Evolutionary conservation across 148 eudicot species (phyloP).

Genomic region (Chenopodium suecicum): DNA sequence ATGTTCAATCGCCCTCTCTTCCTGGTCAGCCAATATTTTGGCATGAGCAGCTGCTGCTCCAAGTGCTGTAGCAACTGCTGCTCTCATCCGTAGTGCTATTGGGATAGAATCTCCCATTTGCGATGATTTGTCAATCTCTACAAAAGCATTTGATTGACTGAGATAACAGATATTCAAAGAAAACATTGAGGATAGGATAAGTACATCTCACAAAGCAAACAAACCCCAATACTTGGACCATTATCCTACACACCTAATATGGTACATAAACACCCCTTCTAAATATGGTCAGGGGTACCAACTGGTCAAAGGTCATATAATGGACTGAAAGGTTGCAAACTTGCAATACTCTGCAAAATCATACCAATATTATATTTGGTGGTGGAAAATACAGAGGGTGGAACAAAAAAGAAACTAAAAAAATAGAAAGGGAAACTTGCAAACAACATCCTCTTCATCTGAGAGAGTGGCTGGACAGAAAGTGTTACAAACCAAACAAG

Average conservation of each 20-base stretch:
- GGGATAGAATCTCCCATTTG: slow-evolving; percentile 48
- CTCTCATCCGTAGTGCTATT: slow-evolving; percentile 63
- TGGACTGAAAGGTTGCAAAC: too few species aligned
- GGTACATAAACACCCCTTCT: background rate
- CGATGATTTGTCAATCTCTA: slow-evolving; percentile 40
- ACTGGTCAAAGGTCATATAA: too few species aligned
- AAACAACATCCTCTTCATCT: too few species aligned
- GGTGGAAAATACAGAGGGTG: too few species aligned
- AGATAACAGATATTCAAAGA: background rate
- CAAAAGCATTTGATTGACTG: slow-evolving; percentile 4
- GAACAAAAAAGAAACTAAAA: too few species aligned
- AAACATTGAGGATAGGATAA: background rate
- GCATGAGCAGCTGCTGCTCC: slow-evolving; percentile 98
- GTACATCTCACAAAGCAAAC: background rate
- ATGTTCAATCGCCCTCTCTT: slow-evolving; percentile 79
- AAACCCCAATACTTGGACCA: background rate
- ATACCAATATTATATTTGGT: too few species aligned
- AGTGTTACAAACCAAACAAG: too few species aligned
- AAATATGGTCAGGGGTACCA: too few species aligned
- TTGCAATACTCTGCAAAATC: too few species aligned
- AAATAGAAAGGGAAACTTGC: too few species aligned
- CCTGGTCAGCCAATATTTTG: slow-evolving; percentile 82
- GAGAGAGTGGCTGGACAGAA: too few species aligned
- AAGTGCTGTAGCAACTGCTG: slow-evolving; percentile 82
- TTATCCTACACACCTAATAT: background rate